Evolutionary conservation across 139 green algal genomes (phyloP), one percentile per base, ranked within the genome.

Genomic region (Volvox reticuliferus): DNA sequence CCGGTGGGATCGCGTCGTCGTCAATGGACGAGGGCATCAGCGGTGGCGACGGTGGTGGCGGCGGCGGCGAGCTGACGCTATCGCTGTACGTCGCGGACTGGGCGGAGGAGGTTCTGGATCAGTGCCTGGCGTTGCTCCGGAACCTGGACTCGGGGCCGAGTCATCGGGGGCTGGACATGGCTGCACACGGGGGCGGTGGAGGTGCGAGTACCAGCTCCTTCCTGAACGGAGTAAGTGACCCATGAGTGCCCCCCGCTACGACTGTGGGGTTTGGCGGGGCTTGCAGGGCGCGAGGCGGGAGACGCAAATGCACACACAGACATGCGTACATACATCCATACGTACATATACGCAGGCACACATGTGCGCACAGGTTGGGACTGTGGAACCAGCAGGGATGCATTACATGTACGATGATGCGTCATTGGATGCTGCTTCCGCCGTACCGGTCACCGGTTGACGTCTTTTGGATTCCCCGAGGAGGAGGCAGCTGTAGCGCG

Each of bases 61-160:
- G 35, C 28, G 44, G 28, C 61, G 19, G 33, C 50, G 73, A 44
- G 30, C 37, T 92, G 36, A 2, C 12, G 30, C 82, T 97, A 28
- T 95, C 96, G 0, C 91, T 97, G 24, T 94, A 95, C 55, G 91
- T 94, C 36, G 95, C 96, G 33, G 95, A 96, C 63, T 99, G 97
- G 97, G 93, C 96, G 33, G 94, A 97, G 30, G 95, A 98, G 88
- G 92, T 99, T 44, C 91, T 99, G 85, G 87, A 91, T 67, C 93
- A 94, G 14, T 80, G 97, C 22, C 96, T 98, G 65, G 79, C 89
- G 33, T 91, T 98, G 76, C 91, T 99, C 44, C 32, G 36, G 35
- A 98, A 99, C 90, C 87, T 98, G 37, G 96, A 99, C n/a, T 85
- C 94, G 0, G 93, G 91, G 0, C 94, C 93, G 0, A 91, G 93